Conservation (phyloP, 164 flowering plant species). For the Tetrastigma voinierianum region DNA sequence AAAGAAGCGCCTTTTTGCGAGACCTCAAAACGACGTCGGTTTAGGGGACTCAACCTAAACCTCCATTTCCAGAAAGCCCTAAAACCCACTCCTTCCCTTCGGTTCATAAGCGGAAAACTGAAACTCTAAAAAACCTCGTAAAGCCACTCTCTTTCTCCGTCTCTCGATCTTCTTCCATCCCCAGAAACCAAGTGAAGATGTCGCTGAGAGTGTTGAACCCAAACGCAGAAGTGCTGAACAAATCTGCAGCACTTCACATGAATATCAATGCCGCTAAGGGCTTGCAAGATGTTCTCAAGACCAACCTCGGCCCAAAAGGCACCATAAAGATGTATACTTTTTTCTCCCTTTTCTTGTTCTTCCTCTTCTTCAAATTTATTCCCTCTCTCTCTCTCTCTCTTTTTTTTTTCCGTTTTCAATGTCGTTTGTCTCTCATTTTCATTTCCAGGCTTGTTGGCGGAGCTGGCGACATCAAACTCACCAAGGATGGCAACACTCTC, state of each 20-base stretch:
- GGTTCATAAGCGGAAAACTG: not conserved
- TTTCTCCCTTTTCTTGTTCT: not conserved
- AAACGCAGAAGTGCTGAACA: conserved; percentile 96
- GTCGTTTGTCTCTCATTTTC: not conserved
- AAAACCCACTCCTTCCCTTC: conserved; percentile 12
- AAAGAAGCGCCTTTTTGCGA: no score
- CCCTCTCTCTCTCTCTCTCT: not conserved
- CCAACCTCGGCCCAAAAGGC: conserved; percentile 98
- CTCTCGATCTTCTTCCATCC: not conserved
- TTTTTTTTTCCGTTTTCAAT: not conserved
- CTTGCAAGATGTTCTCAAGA: conserved; percentile 88
- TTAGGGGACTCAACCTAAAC: no score
- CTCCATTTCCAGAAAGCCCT: conserved; percentile 25
- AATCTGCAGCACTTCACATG: conserved; percentile 92
- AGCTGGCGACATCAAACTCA: conserved; percentile 92
- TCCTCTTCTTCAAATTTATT: not conserved
- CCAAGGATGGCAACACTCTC: conserved; percentile 96
- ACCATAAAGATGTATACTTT: conserved; percentile 81
- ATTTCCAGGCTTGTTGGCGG: conserved; percentile 94
- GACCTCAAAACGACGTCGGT: no score
- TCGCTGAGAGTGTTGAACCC: conserved; percentile 82
- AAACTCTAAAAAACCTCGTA: not conserved
- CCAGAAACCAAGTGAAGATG: conserved; percentile 40
- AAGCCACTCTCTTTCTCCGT: conserved; percentile 6
- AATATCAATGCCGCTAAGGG: conserved; percentile 99